A percentile compares a stretch with the other conserved stretches of the same genome.
Evolutionary conservation across 768 basidiomycete genomes (phyloP).

Genomic region (Leccinum incarnatum): DNA sequence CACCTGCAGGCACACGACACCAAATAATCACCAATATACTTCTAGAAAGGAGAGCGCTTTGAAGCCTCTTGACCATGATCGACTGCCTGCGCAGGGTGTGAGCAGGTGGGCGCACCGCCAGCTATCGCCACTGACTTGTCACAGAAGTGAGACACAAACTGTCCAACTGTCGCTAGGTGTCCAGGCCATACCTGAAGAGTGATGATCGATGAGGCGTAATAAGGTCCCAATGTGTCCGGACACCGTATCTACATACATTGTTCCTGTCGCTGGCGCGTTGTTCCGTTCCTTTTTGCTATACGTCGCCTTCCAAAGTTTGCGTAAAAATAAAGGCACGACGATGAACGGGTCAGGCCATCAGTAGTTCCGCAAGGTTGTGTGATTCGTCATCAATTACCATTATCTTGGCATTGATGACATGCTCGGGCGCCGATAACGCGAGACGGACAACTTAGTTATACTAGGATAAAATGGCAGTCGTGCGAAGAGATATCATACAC

Average conservation of each 20-base stretch:
- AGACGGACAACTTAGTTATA: too few species aligned
- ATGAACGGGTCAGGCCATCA: neutral
- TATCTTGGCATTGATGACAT: neutral
- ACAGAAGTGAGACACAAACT: neutral
- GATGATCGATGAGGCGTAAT: neutral
- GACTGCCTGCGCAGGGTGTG: neutral
- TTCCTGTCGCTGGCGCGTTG: neutral
- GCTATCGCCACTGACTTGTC: neutral
- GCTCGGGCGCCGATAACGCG: neutral
- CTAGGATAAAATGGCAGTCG: neutral
- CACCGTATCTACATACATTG: too few species aligned
- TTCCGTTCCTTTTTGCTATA: neutral
- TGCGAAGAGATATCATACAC: neutral
- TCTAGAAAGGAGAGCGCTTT: too few species aligned
- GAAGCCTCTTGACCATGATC: too few species aligned
- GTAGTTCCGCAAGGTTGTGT: neutral
- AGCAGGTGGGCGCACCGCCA: neutral
- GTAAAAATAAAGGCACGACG: neutral
- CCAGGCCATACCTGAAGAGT: neutral
- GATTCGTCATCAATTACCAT: neutral
- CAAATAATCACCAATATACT: too few species aligned
- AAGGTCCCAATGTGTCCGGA: neutral
- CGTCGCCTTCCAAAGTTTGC: neutral
- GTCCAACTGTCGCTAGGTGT: neutral
- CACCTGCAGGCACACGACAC: too few species aligned